Base-by-base conservation (phyloP, 805 yeast genomes). In the Lipomyces japonicus region DNA sequence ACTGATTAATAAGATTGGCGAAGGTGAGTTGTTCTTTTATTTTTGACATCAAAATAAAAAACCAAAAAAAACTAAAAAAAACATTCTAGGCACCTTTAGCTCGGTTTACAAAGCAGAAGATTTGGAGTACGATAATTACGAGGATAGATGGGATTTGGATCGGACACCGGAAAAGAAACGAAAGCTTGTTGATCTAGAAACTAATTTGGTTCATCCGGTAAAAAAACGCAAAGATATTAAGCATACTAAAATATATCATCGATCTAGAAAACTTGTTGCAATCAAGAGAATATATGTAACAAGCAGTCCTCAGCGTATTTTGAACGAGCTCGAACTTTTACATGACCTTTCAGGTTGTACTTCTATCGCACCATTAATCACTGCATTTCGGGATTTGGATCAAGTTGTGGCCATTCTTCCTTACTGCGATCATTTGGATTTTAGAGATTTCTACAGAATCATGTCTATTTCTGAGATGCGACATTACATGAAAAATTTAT, bases 351-450 rank as follows among this genome's bases (percentile, higher is more conserved):
- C 82, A 5, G 44, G 54, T 2, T 80, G 83, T 55, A 73, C 78
- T 0, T 79, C 82, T 55, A 88, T 93, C 26, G 95, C 96, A 0
- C 96, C 97, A 1, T 70, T 93, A 45, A 76, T 91, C 39, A 96
- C 95, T 61, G 96, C 95, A 0, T 67, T 88, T 47, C 74, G 98
- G 54, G 76, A 77, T 62, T 86, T 86, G 61, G 98, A 93, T 67
- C 97, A 93, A 70, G 95, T 93, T 12, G 75, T 91, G 41, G 96
- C 96, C 1, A 90, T 93, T 1, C 72, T 91, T 56, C 97, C 97
- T 5, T 91, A 82, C 71, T 89, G 85, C 66, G 82, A 84, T 42
- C 97, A 91, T 69, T 80, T 88, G 9, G 97, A 93, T 64, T 93
- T 89, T 68, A 75, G 97, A 52, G 58, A 80, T 60, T 87, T 88